phyloP scores from a whole-genome alignment of 2,329 filamentous ascomycete species.

The Microcera coccophila region DNA sequence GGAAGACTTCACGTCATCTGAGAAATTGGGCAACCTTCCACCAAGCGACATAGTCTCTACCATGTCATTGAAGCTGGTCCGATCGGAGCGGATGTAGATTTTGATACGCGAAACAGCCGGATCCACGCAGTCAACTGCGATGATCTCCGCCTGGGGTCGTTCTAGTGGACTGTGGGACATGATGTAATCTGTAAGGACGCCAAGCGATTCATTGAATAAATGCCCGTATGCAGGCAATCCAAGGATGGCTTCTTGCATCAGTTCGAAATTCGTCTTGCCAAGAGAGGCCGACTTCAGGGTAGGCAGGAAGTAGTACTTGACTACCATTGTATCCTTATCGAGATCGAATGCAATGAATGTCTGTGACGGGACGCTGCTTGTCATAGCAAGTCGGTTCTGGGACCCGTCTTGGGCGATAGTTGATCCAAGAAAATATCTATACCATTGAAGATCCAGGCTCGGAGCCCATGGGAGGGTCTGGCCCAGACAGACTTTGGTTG shows the following conservation, averaged over 20 bases:
- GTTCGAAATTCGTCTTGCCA: slow-evolving; percentile 10
- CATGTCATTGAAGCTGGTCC: slow-evolving; percentile 30
- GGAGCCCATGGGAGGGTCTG: slow-evolving; percentile 1
- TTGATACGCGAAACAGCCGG: slow-evolving; percentile 31
- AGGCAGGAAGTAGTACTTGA: slow-evolving; percentile 28
- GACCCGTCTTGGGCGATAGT: no score
- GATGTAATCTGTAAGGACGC: slow-evolving; percentile 1
- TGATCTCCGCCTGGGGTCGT: slow-evolving; percentile 20
- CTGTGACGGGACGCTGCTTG: no score
- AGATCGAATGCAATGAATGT: slow-evolving; percentile 29
- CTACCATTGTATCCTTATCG: slow-evolving; percentile 7
- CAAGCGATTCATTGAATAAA: background rate
- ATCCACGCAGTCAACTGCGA: slow-evolving; percentile 33
- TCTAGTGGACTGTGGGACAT: background rate
- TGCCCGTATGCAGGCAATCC: slow-evolving; percentile 6
- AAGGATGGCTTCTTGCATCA: slow-evolving; percentile 14
- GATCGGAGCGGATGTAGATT: slow-evolving; percentile 32
- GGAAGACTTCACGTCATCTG: slow-evolving; percentile 12
- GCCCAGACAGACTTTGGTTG: slow-evolving; percentile 16
- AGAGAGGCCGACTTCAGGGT: slow-evolving; percentile 10
- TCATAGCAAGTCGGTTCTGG: slow-evolving; percentile 16
- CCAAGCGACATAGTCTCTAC: slow-evolving; percentile 23
- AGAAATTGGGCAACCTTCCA: slow-evolving; percentile 7
- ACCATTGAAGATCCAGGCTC: slow-evolving; percentile 12
- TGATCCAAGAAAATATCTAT: no score